Evolutionary conservation across 345 rosid genomes (phyloP).

Genomic region (Euphorbia peplus): DNA sequence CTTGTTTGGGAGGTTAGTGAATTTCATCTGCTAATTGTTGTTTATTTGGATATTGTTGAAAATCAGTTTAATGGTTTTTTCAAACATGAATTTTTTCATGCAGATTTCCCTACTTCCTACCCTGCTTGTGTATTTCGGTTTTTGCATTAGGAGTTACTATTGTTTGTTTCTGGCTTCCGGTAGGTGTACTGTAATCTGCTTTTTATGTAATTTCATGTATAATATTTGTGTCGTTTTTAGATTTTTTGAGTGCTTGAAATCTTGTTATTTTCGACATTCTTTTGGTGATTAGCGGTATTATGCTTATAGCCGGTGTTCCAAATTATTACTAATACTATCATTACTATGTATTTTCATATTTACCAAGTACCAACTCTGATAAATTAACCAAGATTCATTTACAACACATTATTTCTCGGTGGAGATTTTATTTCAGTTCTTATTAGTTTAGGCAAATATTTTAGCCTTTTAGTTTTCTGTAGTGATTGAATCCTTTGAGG

Average conservation of each 20-base stretch:
- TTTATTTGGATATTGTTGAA: not conserved
- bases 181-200: constrained; percentile 40
- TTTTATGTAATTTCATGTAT: not conserved
- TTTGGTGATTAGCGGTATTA: too few relatives aligned
- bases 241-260: not conserved
- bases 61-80: not conserved
- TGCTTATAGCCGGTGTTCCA: too few relatives aligned
- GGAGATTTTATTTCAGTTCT: too few relatives aligned
- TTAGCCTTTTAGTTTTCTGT: too few relatives aligned
- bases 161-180: constrained; percentile 66
- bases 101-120: constrained; percentile 86
- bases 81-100: constrained; percentile 22
- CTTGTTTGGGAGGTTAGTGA: constrained; percentile 60
- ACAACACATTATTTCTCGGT: too few relatives aligned
- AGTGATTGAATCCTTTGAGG: too few relatives aligned
- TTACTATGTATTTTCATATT: too few relatives aligned
- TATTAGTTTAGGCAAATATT: too few relatives aligned
- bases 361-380: too few relatives aligned
- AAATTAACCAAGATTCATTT: too few relatives aligned
- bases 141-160: constrained; percentile 62
- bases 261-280: not conserved
- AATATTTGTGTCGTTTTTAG: not conserved
- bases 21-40: constrained; percentile 1
- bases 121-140: constrained; percentile 39
- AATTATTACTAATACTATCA: too few relatives aligned